phyloP scores from a whole-genome alignment of 1,139 yeast genomes.

The Protomyces inundatus region DNA sequence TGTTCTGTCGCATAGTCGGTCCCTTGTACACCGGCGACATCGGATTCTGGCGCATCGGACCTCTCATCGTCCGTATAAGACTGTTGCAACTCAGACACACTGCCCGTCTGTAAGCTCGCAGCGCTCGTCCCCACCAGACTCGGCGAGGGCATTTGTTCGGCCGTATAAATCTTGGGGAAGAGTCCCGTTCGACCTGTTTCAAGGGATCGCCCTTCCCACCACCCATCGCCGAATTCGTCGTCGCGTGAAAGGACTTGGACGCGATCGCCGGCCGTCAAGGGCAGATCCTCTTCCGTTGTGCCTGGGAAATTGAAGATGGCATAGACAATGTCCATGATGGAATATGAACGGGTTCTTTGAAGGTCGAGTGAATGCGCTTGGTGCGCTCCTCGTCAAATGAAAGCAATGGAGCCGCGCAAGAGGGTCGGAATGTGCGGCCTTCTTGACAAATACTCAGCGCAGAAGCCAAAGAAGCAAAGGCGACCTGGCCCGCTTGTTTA shows the following conservation, averaged over 20 bases:
- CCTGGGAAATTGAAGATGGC: slow-evolving; percentile 54
- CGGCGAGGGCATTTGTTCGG: neutral
- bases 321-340: neutral
- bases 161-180: slow-evolving; percentile 73
- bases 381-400: too few relatives aligned
- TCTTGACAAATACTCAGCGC: too few relatives aligned
- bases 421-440: too few relatives aligned
- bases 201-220: slow-evolving; percentile 61
- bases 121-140: neutral
- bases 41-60: neutral
- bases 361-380: too few relatives aligned
- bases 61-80: neutral
- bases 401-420: too few relatives aligned
- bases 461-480: too few relatives aligned
- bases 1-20: neutral
- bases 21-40: neutral
- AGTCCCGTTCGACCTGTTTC: slow-evolving; percentile 67
- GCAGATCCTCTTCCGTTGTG: slow-evolving; percentile 82
- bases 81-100: neutral
- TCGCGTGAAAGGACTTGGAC: slow-evolving; percentile 89
- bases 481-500: too few relatives aligned
- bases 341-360: too few relatives aligned
- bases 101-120: neutral
- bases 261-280: slow-evolving; percentile 73
- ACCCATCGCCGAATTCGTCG: slow-evolving; percentile 91